phyloP scores from a whole-genome alignment of 108 stramenopile genomes.

The Cylindrotheca fusiformis region DNA sequence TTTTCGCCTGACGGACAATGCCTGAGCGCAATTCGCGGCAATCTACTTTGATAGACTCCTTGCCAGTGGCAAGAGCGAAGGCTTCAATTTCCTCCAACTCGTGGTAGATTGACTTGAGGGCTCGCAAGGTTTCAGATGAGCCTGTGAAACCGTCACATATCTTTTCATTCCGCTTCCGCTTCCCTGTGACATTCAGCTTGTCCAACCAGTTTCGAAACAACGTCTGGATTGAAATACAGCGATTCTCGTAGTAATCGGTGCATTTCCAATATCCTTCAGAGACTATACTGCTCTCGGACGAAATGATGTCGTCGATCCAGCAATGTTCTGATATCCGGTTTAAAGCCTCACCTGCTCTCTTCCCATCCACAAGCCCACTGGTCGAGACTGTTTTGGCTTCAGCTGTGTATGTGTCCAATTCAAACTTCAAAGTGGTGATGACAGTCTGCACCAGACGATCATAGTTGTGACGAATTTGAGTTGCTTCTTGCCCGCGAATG shows the following conservation, averaged over 20 bases:
- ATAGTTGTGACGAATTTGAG: background rate
- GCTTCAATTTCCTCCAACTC: background rate
- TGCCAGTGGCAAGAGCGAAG: background rate
- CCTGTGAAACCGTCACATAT: background rate
- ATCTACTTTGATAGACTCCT: background rate
- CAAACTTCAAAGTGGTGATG: background rate
- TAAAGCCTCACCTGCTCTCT: constrained; percentile 6
- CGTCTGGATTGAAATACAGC: background rate
- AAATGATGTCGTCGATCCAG: constrained; percentile 16
- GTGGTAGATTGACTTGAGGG: background rate
- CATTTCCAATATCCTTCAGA: background rate
- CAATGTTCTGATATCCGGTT: background rate
- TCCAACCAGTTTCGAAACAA: background rate
- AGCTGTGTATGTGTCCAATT: background rate
- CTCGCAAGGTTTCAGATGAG: background rate
- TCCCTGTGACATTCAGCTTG: background rate
- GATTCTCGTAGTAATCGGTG: background rate
- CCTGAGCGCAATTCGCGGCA: background rate
- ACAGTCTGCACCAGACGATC: background rate
- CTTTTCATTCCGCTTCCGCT: background rate
- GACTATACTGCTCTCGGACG: background rate
- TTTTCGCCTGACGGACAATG: background rate
- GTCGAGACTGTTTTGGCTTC: background rate
- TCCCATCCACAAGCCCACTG: constrained; percentile 8
- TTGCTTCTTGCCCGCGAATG: background rate